Base-by-base conservation (phyloP, 2,329 filamentous ascomycete species). In the Aspergillus sp. region DNA sequence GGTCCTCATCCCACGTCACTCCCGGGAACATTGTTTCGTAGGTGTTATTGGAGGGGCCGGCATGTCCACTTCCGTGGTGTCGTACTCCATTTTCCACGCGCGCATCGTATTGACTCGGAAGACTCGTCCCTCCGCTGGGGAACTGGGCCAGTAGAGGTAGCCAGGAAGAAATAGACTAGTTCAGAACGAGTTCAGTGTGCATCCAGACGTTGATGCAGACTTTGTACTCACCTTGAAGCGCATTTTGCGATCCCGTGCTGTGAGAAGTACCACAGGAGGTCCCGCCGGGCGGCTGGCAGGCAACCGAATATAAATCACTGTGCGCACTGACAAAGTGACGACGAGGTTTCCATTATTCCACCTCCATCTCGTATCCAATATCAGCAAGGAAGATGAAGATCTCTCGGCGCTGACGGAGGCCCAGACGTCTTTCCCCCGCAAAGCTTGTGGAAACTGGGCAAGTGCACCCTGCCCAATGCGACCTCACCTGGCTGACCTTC, bases 1-100 rank as follows among this genome's bases (percentile, higher is more conserved):
- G 81, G 23, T 80, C 78, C 62, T 87, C 81, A 70, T 88, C 83
- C 85, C 85, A 89, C 2, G 81, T 83, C 19, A 87, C 84, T 47
- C 81, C 78, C 5, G 77, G 68, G 66, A 85, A 86, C 48, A 77
- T 78, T 0, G 84, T 85, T 13, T 79, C 61, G 65, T 85, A 85
- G 9, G 79, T 57, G 51, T 71, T 68, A 22, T 52, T 67, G 43
- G 65, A 63, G 63, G 69, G 9, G 51, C 4, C 53, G 57, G 25
- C 25, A 23, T 63, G 43, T 7, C 63, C 64, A 4, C 59, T 61
- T 25, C 45, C 47, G 45, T 57, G 47, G 17, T 54, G 56, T 28
- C 30, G 31, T 22, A 50, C 2, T n/a, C 49, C 41, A 15, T 56
- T 65, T 6, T 51, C 54, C 30, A 74, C 56, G 3, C 73, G 71